Conservation (phyloP, 1,284 basidiomycete genomes). For the Boletus chippewaensis region DNA sequence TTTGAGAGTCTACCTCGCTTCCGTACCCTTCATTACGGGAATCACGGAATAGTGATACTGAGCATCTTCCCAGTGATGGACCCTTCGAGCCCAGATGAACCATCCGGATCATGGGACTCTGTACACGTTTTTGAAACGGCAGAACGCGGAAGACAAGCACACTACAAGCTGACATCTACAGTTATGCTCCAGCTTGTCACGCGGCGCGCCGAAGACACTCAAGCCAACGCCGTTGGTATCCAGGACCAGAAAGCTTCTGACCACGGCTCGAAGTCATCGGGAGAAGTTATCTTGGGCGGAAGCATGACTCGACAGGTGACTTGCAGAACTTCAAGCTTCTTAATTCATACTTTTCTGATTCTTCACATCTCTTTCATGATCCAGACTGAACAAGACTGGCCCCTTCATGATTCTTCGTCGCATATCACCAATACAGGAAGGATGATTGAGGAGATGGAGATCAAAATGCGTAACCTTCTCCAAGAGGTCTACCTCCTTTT, state of each 20-base stretch:
- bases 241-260: conserved; percentile 34
- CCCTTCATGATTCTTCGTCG: conserved; percentile 68
- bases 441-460: conserved; percentile 98
- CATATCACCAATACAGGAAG: conserved; percentile 91
- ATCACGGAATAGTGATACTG: conserved; percentile 1
- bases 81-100: conserved; percentile 48
- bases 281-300: conserved; percentile 83
- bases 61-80: conserved; percentile 46
- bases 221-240: conserved; percentile 24
- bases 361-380: conserved; percentile 1
- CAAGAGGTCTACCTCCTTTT: conserved; percentile 56
- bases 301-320: conserved; percentile 94
- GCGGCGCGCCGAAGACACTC: conserved; percentile 41
- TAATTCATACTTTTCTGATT: conserved; percentile 12
- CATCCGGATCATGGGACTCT: conserved; percentile 91
- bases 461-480: conserved; percentile 94
- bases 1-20: neutral
- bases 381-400: conserved; percentile 80
- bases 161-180: conserved; percentile 96
- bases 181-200: conserved; percentile 93
- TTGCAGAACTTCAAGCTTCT: conserved; percentile 13
- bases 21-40: conserved; percentile 1
- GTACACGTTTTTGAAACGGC: conserved; percentile 96
- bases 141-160: conserved; percentile 85
- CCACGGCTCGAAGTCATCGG: conserved; percentile 52